phyloP scores from a whole-genome alignment of 2,329 filamentous ascomycete species.

The Fusarium sp. region DNA sequence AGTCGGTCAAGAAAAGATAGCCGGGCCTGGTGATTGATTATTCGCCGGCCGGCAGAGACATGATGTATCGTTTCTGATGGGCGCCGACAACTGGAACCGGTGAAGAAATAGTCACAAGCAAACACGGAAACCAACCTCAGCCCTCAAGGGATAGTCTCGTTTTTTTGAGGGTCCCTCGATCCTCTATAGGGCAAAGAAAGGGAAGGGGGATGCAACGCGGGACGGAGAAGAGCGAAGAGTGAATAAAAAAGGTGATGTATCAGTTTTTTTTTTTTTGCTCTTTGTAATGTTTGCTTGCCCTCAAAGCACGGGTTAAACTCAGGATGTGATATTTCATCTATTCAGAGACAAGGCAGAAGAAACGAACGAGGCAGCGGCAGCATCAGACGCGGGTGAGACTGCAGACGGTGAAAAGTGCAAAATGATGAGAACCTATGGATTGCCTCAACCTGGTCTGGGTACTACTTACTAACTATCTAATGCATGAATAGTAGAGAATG shows the following conservation, averaged over 20 bases:
- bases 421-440: background rate
- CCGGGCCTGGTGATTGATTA: background rate
- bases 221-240: constrained; percentile 21
- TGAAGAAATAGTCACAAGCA: constrained; percentile 2
- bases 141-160: background rate
- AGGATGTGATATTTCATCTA: background rate
- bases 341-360: background rate
- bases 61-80: constrained; percentile 31
- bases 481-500: background rate
- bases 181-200: constrained; percentile 2
- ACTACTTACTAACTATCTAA: background rate
- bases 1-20: background rate
- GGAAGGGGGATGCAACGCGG: constrained; percentile 21
- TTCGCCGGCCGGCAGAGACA: constrained; percentile 20
- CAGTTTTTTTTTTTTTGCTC: constrained; percentile 30
- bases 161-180: background rate
- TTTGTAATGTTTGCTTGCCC: background rate
- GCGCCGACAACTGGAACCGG: constrained; percentile 15
- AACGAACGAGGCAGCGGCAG: background rate
- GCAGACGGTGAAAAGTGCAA: background rate
- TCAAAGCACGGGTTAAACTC: background rate
- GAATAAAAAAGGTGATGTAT: constrained; percentile 28
- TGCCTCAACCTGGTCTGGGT: background rate
- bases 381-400: background rate
- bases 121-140: background rate